Base-by-base conservation (phyloP, 306 rosid genomes). In the Quercus mongolica region DNA sequence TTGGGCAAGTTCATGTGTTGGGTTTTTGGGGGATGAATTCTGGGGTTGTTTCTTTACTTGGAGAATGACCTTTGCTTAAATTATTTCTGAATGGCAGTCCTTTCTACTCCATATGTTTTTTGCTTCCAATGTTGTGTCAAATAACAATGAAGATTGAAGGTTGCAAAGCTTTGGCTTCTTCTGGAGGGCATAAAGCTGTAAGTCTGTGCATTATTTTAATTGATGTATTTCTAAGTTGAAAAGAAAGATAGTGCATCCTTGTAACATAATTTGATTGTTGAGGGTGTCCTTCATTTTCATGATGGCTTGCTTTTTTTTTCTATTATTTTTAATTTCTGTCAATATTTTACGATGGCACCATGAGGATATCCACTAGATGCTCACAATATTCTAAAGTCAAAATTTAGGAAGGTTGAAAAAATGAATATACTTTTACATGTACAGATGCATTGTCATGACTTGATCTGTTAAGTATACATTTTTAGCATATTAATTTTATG, bases 81-180 rank as follows among this genome's bases (percentile, higher is more conserved):
- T 26, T 77, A 18, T 72, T 76, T 83, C n/a, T 78, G 67, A 61
- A 31, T 81, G 58, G 71, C 94, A 95, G 99, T 80, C 97, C 99
- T 55, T 95, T 95, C 90, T 78, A 83, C 76, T 83, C 92, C 2
- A 78, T 89, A 67, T 90, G 97, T 86, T 95, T 92, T 86, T 87
- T 95, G 90, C 94, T 95, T 78, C 99, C 99, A 54, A 41, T 90
- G 89, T 82, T 95, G 84, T 92, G 92, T 84, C 98, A 92, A 84
- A 77, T 80, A 87, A 90, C 98, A 49, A 90, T 92, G 97, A 21
- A 86, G 62, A 78, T 78, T 67, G 97, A 92, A 83, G 98, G 97
- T 69, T 95, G 98, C 79, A 81, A 82, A 79, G 75, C 88, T 76
- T 68, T 91, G 82, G 87, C 84, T 80, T 91, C 90, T 63, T 92